Evolutionary conservation across 352 stramenopile genomes (phyloP), one percentile per base, ranked within the genome.

Genomic region (Pythium grandisporangium): DNA sequence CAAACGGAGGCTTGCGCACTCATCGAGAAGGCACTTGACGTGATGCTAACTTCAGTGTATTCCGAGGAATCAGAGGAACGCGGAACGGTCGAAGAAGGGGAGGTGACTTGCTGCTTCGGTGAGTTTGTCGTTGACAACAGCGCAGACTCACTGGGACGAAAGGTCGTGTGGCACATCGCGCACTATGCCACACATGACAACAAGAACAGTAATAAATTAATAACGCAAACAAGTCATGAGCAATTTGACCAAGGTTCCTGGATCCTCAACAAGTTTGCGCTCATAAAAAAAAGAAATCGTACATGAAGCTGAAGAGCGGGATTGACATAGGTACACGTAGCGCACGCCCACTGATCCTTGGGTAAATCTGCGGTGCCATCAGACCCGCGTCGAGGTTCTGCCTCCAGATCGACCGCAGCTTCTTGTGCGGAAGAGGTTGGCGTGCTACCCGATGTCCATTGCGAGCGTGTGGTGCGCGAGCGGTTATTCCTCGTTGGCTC

Each of bases 321-420:
- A 29, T 91, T 91, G 17, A 87, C 49, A 26, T 75, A 87, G 6
- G 72, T 88, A 44, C 78, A 91, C 8, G 58, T 66, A 5, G 57
- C 43, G 45, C 74, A 88, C 0, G 63, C 49, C 78, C 78, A 91
- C 11, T 63, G 44, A 7, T 66, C 43, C 39, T 68, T 70, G 0
- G 70, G 69, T 11, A 69, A 52, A 5, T 71, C 24, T 32, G 70
- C 56, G 4, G 46, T 48, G 3, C 58, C 57, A 30, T 67, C 70
- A 6, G 47, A 48, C 14, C 53, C 53, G 17, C 66, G 61, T 4
- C 64, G 73, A 30, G 74, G 65, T 39, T 55, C 58, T 6, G 61
- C 58, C 27, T 86, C 71, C 8, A 87, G 41, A 36, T 84, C 72
- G 56, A 66, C 69, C 26, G 78, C 74, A 0, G 68, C 42, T 27